Conservation (phyloP, 441 rosid genomes). For the Pelargonium hybrid region DNA sequence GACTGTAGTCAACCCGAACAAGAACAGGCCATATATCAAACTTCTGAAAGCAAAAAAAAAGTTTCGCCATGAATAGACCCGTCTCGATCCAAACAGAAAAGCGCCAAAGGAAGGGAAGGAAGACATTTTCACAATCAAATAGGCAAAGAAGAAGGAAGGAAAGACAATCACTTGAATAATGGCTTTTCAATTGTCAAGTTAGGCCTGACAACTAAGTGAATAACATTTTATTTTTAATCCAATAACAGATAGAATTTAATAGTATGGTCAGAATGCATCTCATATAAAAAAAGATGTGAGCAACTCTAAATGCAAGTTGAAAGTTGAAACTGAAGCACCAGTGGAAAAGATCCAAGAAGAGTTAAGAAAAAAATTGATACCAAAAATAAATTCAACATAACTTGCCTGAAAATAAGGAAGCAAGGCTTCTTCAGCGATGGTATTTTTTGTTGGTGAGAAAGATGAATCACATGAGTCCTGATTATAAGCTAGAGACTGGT, state of each 20-base stretch:
- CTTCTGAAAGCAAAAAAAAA: slow-evolving; percentile 46
- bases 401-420: slow-evolving; percentile 97
- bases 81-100: slow-evolving; percentile 12
- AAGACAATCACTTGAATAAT: too few species aligned
- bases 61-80: slow-evolving; percentile 24
- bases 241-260: too few species aligned
- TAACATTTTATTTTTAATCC: background rate
- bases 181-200: too few species aligned
- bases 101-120: slow-evolving; percentile 1
- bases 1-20: slow-evolving; percentile 87
- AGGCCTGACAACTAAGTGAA: background rate
- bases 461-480: slow-evolving; percentile 33
- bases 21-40: slow-evolving; percentile 75
- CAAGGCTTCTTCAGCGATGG: slow-evolving; percentile 65
- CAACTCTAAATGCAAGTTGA: background rate
- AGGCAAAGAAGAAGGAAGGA: too few species aligned
- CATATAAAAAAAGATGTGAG: background rate
- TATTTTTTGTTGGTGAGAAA: slow-evolving; percentile 21
- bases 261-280: background rate
- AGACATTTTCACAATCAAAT: background rate
- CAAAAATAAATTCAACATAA: slow-evolving; percentile 5
- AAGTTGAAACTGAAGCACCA: background rate
- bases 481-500: slow-evolving; percentile 23
- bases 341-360: slow-evolving; percentile 2
- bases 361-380: slow-evolving; percentile 8